Conservation (phyloP, 352 stramenopile genomes). For the Phytophthora boehmeriae region DNA sequence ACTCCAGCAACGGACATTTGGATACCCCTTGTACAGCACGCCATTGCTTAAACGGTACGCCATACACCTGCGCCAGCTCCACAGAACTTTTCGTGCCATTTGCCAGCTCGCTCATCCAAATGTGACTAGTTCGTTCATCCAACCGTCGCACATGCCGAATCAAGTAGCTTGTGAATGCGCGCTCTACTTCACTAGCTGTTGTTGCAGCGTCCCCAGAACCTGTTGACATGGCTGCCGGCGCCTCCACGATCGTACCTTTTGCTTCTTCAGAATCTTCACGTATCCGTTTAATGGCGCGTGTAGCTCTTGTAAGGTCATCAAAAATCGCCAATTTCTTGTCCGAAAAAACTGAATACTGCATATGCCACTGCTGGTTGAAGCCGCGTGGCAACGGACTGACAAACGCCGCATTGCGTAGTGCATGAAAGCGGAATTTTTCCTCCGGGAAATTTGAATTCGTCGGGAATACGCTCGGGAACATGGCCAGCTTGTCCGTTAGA, state of each 20-base stretch:
- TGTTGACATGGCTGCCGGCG: background rate
- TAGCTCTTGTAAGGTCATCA: conserved; percentile 62
- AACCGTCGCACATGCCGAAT: conserved; percentile 82
- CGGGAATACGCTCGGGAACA: conserved; percentile 71
- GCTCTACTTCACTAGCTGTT: conserved; percentile 34
- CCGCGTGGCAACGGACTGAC: conserved; percentile 78
- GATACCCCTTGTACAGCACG: conserved; percentile 70
- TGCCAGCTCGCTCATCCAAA: conserved; percentile 83
- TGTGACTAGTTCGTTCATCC: conserved; percentile 77
- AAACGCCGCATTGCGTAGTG: conserved; percentile 72
- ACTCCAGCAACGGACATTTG: conserved; percentile 83
- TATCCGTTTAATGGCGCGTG: conserved; percentile 52
- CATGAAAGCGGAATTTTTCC: conserved; percentile 84
- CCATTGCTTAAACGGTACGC: conserved; percentile 88
- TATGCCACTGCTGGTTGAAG: conserved; percentile 82
- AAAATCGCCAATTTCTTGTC: conserved; percentile 80
- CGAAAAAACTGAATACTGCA: conserved; percentile 86
- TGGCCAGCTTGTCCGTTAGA: conserved; percentile 71
- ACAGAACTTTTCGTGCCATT: conserved; percentile 62
- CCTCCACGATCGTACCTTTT: conserved; percentile 14
- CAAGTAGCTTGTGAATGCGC: conserved; percentile 80
- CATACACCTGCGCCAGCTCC: conserved; percentile 78
- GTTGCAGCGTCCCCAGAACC: conserved; percentile 15
- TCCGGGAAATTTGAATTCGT: conserved; percentile 79
- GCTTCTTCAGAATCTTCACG: conserved; percentile 14